phyloP scores from a whole-genome alignment of 176 grass and related monocot species.

The Chloris gayana region DNA sequence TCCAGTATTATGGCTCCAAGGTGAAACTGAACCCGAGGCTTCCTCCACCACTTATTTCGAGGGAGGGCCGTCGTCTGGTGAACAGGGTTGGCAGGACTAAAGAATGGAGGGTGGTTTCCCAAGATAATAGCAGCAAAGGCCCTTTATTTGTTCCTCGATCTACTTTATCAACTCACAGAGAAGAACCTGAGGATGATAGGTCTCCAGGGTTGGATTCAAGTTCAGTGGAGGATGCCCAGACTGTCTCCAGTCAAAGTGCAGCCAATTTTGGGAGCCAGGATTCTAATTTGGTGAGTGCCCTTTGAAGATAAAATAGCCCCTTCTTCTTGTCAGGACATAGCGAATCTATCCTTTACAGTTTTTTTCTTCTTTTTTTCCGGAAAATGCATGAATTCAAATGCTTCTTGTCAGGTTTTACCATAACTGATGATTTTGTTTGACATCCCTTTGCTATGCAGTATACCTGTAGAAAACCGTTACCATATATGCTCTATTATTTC shows the following conservation, averaged over 20 bases:
- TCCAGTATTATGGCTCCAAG: slow-evolving; percentile 89
- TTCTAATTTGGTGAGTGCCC: slow-evolving; percentile 59
- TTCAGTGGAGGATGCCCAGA: slow-evolving; percentile 48
- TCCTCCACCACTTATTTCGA: slow-evolving; percentile 81
- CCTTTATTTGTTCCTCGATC: slow-evolving; percentile 69
- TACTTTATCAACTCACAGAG: slow-evolving; percentile 79
- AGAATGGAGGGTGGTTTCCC: slow-evolving; percentile 64
- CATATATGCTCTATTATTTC: not conserved
- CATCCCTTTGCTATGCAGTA: not conserved
- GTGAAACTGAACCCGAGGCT: slow-evolving; percentile 96
- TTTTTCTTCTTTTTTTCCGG: not conserved
- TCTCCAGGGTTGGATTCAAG: slow-evolving; percentile 69
- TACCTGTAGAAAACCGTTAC: not conserved
- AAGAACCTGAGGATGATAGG: slow-evolving; percentile 94
- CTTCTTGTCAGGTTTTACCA: not conserved
- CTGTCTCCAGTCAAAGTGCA: slow-evolving; percentile 34
- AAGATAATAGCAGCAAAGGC: slow-evolving; percentile 52
- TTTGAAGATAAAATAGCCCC: not conserved
- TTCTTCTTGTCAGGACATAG: slow-evolving; percentile 1
- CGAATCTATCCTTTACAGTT: slow-evolving; percentile 6
- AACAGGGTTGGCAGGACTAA: slow-evolving; percentile 61
- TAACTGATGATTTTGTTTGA: not conserved
- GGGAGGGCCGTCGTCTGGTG: slow-evolving; percentile 77
- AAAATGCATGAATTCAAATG: slow-evolving; percentile 1
- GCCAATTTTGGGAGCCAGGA: slow-evolving; percentile 46